These are phyloP conservation scores for Gracilaria caudata DNA, from an alignment of 23 red algal species.

Conservation along the genomic window DNA sequence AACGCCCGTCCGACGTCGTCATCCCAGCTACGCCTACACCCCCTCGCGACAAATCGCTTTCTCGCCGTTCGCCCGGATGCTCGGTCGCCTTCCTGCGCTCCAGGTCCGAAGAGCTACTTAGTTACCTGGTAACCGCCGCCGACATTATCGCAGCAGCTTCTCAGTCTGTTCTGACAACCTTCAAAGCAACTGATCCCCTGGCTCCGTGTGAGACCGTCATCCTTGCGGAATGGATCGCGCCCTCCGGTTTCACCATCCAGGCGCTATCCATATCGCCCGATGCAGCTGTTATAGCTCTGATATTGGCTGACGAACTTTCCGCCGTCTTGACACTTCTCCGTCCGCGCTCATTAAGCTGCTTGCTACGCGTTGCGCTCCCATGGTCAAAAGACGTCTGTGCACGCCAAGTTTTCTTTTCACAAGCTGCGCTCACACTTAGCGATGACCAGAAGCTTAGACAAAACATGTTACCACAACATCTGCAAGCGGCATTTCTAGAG, in stretches of 20 bases:
- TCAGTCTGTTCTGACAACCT: neutral
- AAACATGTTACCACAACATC: constrained; percentile 11
- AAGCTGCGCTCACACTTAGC: neutral
- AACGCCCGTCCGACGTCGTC: constrained; percentile 7
- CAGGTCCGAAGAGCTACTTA: neutral
- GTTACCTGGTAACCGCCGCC: neutral
- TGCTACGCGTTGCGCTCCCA: constrained; percentile 9
- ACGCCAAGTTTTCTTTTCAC: neutral
- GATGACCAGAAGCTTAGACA: constrained; percentile 11
- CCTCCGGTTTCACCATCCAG: neutral
- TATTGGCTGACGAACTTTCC: constrained; percentile 5
- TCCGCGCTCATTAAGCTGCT: constrained; percentile 4
- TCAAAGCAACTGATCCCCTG: neutral
- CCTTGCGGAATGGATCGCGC: constrained; percentile 14
- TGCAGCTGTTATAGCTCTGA: constrained; percentile 8
- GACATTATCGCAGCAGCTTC: constrained; percentile 1
- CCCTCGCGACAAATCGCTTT: constrained; percentile 4
- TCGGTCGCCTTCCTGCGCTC: constrained; percentile 3
- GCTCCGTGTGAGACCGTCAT: neutral
- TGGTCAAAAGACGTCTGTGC: no score
- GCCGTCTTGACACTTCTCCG: constrained; percentile 10
- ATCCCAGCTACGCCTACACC: constrained; percentile 27
- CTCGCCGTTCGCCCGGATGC: neutral
- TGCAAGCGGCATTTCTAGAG: neutral
- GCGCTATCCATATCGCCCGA: constrained; percentile 16